Evolutionary conservation across 1,139 yeast species (phyloP).

Genomic region (Protomyces inouyei): DNA sequence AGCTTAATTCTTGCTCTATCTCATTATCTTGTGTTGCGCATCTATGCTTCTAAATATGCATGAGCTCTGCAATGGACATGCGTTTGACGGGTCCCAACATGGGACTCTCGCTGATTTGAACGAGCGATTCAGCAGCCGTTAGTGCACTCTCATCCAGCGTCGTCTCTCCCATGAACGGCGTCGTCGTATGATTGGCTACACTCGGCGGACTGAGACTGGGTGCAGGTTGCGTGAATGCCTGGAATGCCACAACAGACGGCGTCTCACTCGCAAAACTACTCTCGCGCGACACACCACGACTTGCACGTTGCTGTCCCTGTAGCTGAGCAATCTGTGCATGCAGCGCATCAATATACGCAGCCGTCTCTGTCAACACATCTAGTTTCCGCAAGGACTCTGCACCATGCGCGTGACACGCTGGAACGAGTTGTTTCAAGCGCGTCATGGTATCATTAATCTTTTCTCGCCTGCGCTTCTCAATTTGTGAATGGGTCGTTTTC

Average conservation of each 20-base stretch:
- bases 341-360: constrained; percentile 49
- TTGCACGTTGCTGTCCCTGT: not conserved
- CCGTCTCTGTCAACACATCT: constrained; percentile 73
- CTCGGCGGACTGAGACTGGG: not conserved
- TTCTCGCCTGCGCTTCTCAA: constrained; percentile 71
- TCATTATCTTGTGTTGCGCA: no score
- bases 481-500: constrained; percentile 64
- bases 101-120: constrained; percentile 19
- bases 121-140: constrained; percentile 19
- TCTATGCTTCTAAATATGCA: constrained; percentile 8
- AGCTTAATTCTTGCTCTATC: no score
- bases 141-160: not conserved
- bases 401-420: constrained; percentile 60
- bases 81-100: constrained; percentile 15
- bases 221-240: not conserved
- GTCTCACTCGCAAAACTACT: not conserved
- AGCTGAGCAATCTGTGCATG: constrained; percentile 24
- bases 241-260: not conserved
- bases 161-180: not conserved
- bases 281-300: not conserved
- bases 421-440: constrained; percentile 69
- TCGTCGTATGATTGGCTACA: not conserved
- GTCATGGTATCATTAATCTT: constrained; percentile 80
- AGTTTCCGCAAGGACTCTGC: constrained; percentile 71
- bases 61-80: constrained; percentile 17